Evolutionary conservation across 352 stramenopile genomes (phyloP).

Genomic region (Globisporangium apiculatum): DNA sequence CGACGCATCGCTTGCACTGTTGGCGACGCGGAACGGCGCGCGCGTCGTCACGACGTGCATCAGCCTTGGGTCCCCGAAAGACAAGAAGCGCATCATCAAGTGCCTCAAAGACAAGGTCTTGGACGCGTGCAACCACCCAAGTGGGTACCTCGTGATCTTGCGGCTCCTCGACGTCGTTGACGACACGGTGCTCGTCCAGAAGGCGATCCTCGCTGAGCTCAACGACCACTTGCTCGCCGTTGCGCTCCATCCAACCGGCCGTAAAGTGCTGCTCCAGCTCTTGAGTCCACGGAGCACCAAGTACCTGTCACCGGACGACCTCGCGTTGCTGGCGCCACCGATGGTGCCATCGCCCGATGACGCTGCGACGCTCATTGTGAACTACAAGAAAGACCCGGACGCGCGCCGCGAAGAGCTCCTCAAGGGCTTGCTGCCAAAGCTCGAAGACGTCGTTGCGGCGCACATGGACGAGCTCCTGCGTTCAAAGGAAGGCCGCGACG

Average conservation of each 20-base stretch:
- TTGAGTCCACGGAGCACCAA: constrained; percentile 76
- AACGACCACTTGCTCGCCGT: constrained; percentile 70
- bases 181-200: constrained; percentile 88
- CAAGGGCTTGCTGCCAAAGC: constrained; percentile 69
- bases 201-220: constrained; percentile 78
- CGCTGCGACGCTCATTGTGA: constrained; percentile 49
- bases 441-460: constrained; percentile 68
- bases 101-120: constrained; percentile 87
- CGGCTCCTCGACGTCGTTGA: constrained; percentile 87
- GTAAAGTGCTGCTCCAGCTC: constrained; percentile 77
- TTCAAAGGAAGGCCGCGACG: constrained; percentile 74
- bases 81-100: constrained; percentile 90
- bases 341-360: constrained; percentile 68
- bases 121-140: constrained; percentile 85
- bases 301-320: constrained; percentile 77
- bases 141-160: constrained; percentile 87
- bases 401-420: constrained; percentile 68
- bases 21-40: constrained; percentile 84
- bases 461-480: constrained; percentile 60
- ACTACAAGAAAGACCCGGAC: constrained; percentile 86
- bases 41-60: constrained; percentile 85
- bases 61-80: constrained; percentile 76
- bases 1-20: constrained; percentile 76
- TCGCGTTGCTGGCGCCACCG: constrained; percentile 60
- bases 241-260: constrained; percentile 62